phyloP scores from a whole-genome alignment of 2,329 filamentous ascomycete genomes.

The Trichoderma sp. region DNA sequence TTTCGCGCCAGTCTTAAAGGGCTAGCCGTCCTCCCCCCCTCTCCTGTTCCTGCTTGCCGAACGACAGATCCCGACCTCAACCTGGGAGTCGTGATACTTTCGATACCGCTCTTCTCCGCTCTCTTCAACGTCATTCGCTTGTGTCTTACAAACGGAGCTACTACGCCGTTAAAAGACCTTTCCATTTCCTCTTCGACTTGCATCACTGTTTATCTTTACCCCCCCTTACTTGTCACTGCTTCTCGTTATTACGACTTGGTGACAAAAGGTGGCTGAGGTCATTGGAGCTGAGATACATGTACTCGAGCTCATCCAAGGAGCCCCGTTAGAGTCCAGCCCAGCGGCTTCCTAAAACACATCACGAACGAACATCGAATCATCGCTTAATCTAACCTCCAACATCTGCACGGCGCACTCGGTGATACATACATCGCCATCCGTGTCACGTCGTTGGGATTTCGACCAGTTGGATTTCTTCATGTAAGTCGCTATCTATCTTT shows the following conservation, averaged over 20 bases:
- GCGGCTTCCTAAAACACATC: not conserved
- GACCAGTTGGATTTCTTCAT: slow-evolving; percentile 1
- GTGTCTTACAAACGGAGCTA: not conserved
- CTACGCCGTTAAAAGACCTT: not conserved
- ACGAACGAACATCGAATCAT: not conserved
- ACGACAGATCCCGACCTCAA: not conserved
- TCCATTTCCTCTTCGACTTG: not conserved
- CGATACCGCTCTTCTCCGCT: not conserved
- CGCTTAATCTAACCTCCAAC: slow-evolving; percentile 16
- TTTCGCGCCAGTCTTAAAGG: slow-evolving; percentile 13
- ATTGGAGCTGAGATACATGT: not conserved
- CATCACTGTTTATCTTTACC: not conserved
- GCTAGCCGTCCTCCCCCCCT: not conserved
- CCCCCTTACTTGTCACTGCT: not conserved
- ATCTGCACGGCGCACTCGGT: slow-evolving; percentile 1
- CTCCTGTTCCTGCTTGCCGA: not conserved
- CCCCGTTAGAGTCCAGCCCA: not conserved
- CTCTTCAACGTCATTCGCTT: not conserved
- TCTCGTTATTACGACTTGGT: not conserved
- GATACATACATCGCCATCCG: not conserved
- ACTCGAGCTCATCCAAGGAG: not conserved
- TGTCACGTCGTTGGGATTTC: slow-evolving; percentile 4
- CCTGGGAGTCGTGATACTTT: not conserved
- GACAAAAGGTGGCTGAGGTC: not conserved
- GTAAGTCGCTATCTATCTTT: slow-evolving; percentile 13